Base-by-base conservation (phyloP, 2,329 filamentous ascomycete genomes). In the Neophaeococcomyces aloes region DNA sequence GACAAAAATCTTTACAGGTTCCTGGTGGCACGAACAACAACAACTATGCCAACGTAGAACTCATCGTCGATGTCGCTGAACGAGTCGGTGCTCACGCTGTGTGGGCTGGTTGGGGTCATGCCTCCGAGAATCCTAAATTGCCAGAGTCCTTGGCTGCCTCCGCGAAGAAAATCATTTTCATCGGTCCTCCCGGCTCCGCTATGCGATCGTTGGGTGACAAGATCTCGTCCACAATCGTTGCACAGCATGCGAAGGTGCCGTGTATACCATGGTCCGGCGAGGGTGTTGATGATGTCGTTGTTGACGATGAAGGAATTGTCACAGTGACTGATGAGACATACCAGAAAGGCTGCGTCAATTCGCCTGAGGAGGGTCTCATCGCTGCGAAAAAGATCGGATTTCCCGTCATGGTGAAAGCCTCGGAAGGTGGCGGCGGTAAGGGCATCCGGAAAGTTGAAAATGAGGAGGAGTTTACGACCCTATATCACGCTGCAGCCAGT, bases 351-450 rank as follows among this genome's bases (percentile, higher is more conserved):
- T 98, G 91, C 65, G 91, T 94, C 37, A 78, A 78, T 61, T 87
- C 84, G 17, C 87, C 86, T 66, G 72, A 94, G 65, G 87, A 98
- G 67, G 91, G 89, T 67, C 76, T 98, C 39, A 70, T 77, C 59
- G 87, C 83, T 60, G 91, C 91, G 47, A 79, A 77, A 63, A 76
- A 86, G 60, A 98, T 98, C 63, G 91, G 91, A 54, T 98, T 98
- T 71, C 91, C 91, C 13, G 84, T 98, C 72, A 98, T 98, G 91
- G 86, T 98, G 65, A 98, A 98, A 74, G 91, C 91, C n/a, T 96
- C 91, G 2, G 91, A 98, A 72, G 91, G 91, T 69, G 91, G 91
- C 70, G 91, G 91, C 70, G 91, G 91, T 63, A 98, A 98, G 74
- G 91, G 91, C 75, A 98, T 98, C 62, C 86, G 93, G 63, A 95